phyloP scores from a whole-genome alignment of 2,329 filamentous ascomycete species.

The Plectosphaerella sp. region DNA sequence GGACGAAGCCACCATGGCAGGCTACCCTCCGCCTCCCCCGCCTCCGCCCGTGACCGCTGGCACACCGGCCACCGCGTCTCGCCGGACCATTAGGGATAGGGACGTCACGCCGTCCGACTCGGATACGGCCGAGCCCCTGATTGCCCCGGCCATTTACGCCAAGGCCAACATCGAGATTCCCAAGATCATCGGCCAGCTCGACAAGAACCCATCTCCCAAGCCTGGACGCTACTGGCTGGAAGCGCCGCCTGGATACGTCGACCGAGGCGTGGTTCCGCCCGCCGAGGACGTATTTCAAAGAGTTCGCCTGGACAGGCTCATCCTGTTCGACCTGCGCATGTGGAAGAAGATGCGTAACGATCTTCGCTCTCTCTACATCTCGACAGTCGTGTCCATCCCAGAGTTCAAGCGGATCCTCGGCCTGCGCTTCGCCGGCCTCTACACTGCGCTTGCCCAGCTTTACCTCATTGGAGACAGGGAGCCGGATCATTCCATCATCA shows the following conservation, averaged over 20 bases:
- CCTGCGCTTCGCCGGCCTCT: constrained; percentile 88
- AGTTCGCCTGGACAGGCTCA: constrained; percentile 87
- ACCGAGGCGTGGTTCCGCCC: constrained; percentile 57
- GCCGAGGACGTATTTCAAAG: constrained; percentile 88
- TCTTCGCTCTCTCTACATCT: constrained; percentile 89
- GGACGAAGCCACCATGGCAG: constrained; percentile 73
- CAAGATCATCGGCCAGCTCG: constrained; percentile 64
- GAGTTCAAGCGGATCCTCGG: constrained; percentile 94
- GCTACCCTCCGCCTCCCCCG: constrained; percentile 64
- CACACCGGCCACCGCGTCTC: constrained; percentile 38
- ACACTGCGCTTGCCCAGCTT: constrained; percentile 87
- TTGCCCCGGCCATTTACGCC: constrained; percentile 55
- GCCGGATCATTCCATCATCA: constrained; percentile 97
- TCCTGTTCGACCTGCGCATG: constrained; percentile 89
- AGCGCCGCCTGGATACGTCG: constrained; percentile 66
- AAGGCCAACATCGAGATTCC: constrained; percentile 72
- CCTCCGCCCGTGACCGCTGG: constrained; percentile 35
- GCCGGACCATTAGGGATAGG: constrained; percentile 42
- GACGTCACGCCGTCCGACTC: constrained; percentile 69
- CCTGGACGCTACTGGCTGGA: constrained; percentile 83
- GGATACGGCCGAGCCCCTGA: constrained; percentile 64
- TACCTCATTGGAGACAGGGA: constrained; percentile 95
- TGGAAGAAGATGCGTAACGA: constrained; percentile 96
- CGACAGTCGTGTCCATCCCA: constrained; percentile 90
- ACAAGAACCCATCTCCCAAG: constrained; percentile 47